Evolutionary conservation across 768 basidiomycete genomes (phyloP), one percentile per base, ranked within the genome.

Genomic region (Russula lepida): DNA sequence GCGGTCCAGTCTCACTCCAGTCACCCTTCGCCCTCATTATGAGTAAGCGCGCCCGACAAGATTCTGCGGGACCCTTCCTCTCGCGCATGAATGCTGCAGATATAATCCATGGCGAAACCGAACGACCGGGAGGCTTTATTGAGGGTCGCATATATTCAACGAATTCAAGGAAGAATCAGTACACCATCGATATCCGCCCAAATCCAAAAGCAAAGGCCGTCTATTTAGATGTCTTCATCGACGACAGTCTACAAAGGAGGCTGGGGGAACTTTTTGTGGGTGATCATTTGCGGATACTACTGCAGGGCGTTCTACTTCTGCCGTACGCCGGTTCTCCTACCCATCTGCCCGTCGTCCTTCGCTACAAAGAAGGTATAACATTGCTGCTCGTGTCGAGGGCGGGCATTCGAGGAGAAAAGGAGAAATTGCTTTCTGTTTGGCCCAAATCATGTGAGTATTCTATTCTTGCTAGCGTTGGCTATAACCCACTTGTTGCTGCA

Each of bases 351-450:
- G 37, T 7, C 27, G 8, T 41, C 7, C 39, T 63, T 37, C 57
- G 62, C 30, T 63, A 58, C 25, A 30, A 13, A 19, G 62, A 63
- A 4, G 62, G 62, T 12, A 58, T 63, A 15, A 63, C 62, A 6
- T 8, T 63, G 3, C 9, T 43, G 30, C 27, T 63, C n/a, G 15
- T 58, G 21, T 48, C 62, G 39, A 58, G 62, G 32, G 52, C 37
- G 7, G 47, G 62, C 8, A 51, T 23, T 33, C 62, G 58, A 33
- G 44, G 52, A 0, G 57, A 58, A 51, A 58, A 41, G 35, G 52
- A 23, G 25, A 53, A 44, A 9, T 6, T 63, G 15, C 33, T 54
- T 28, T 9, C 48, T 19, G n/a, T 54, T 23, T 63, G 62, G 62
- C 62, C 52, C 0, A 30, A 17, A 6, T 4, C 27, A 4, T 49